Evolutionary conservation across 805 yeast species (phyloP).

Genomic region (Pichia nakasei): DNA sequence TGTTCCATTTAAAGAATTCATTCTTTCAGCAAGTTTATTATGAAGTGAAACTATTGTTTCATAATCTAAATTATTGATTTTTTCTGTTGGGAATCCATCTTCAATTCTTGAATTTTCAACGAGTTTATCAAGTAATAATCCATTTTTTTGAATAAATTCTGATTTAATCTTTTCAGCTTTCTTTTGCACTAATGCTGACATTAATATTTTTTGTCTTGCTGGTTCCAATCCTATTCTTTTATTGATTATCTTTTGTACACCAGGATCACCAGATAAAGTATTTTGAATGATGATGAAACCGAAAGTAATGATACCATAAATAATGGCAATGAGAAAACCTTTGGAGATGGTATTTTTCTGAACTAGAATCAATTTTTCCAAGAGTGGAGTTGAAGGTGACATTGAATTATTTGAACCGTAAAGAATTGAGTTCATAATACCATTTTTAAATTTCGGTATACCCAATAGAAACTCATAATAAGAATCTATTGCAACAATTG

Average conservation of each 20-base stretch:
- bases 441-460: neutral
- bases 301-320: constrained; percentile 19
- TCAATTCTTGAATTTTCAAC: neutral
- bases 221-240: constrained; percentile 53
- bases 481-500: constrained; percentile 28
- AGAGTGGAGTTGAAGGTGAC: neutral
- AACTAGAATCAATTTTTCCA: constrained; percentile 6
- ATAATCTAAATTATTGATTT: neutral
- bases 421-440: neutral
- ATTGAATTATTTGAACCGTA: no score
- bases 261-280: constrained; percentile 64
- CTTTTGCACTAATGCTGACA: neutral
- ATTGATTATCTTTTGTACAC: constrained; percentile 48
- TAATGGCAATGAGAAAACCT: constrained; percentile 12
- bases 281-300: constrained; percentile 36
- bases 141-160: no score
- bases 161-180: no score
- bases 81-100: neutral
- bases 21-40: neutral
- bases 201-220: constrained; percentile 17
- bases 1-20: no score
- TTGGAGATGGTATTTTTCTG: neutral
- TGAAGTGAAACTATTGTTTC: neutral
- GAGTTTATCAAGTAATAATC: no score
- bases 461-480: neutral